phyloP scores from a whole-genome alignment of 495 filamentous ascomycete genomes.

The Daldinia childiae region DNA sequence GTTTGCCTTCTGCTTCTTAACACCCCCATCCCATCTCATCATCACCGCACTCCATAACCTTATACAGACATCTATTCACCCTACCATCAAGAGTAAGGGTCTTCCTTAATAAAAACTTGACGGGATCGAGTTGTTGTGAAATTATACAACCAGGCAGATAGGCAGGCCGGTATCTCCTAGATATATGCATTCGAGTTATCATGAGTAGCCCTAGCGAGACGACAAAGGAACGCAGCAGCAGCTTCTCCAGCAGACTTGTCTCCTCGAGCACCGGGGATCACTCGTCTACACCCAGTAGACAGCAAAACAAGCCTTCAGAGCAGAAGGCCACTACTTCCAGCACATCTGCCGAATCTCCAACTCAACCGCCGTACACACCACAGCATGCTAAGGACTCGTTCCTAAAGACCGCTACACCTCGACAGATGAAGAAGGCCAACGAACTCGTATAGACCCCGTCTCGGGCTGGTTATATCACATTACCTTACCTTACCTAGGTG shows the following conservation, averaged over 20 bases:
- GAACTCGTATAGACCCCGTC: slow-evolving; percentile 41
- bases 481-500: not conserved
- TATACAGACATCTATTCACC: not conserved
- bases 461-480: not conserved
- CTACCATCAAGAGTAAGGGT: not conserved
- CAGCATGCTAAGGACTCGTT: slow-evolving; percentile 55
- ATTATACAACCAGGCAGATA: not conserved
- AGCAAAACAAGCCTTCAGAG: not conserved
- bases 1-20: not conserved
- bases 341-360: not conserved
- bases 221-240: not conserved
- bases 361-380: slow-evolving; percentile 45
- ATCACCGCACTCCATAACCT: not conserved
- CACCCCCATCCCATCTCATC: not conserved
- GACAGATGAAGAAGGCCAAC: slow-evolving; percentile 50
- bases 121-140: not conserved
- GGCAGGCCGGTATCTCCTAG: not conserved
- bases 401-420: slow-evolving; percentile 53
- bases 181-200: not conserved
- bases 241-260: not conserved
- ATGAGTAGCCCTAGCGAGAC: not conserved
- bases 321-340: not conserved
- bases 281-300: not conserved
- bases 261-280: not conserved
- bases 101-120: not conserved